Evolutionary conservation across 2,329 filamentous ascomycete species (phyloP), one percentile per base, ranked within the genome.

Genomic region (Aspergillus sojae): DNA sequence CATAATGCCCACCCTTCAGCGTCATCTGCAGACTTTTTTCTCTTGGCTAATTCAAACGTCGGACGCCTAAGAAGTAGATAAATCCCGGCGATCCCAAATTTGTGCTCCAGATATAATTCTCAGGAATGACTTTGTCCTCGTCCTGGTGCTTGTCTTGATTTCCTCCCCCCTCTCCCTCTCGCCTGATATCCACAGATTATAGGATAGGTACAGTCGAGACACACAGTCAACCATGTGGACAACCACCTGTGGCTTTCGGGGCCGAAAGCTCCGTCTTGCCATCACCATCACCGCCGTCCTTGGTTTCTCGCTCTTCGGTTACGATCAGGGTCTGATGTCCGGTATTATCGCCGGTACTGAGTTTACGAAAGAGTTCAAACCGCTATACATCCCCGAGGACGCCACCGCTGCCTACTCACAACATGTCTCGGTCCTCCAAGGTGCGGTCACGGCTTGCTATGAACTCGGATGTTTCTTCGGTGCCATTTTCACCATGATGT

Each of bases 291-390:
- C 70, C n/a, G 72, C 73, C 50, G 72, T 75, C n/a, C 39, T 41
- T 6, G 86, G 85, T 19, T 88, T 88, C 77, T 77, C 87, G 9
- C 82, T 87, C 28, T 77, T 77, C 65, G 75, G 75, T 56, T 77
- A 76, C 64, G 72, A 77, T 61, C 75, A 77, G 67, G 75, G 74
- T 55, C 61, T 77, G 63, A 75, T 77, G 68, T 71, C 73, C 26
- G 74, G 74, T 62, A 66, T 77, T 28, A 68, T 77, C 43, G 55
- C 58, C 28, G 71, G 73, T 59, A 53, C 65, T 14, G 28, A 72
- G 48, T 77, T 78, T 64, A 62, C 65, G 4, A 30, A 65, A 2
- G 65, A 67, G 9, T 75, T 77, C 58, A 62, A 61, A 1, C 45
- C 64, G 21, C 72, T 74, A 26, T 48, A 52, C 1, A 66, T 67